phyloP scores from a whole-genome alignment of 129 eudicot genomes.

The Gnaphalium uliginosum region DNA sequence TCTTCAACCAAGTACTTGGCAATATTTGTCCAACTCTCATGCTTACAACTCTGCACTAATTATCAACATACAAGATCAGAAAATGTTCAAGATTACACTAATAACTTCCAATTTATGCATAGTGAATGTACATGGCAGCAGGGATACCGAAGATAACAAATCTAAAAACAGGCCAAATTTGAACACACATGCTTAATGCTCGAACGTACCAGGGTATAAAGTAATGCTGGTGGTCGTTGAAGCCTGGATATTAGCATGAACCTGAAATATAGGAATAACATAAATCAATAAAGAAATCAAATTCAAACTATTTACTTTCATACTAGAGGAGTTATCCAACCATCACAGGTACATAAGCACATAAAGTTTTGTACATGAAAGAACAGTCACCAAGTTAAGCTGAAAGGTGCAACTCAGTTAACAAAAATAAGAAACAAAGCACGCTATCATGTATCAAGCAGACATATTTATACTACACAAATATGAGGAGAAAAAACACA shows the following conservation, averaged over 20 bases:
- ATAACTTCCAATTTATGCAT: not conserved
- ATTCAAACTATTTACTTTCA: slow-evolving; percentile 7
- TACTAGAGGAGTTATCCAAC: slow-evolving; percentile 7
- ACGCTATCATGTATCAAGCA: not conserved
- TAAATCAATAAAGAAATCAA: not conserved
- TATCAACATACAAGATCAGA: slow-evolving; percentile 8
- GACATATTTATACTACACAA: not conserved
- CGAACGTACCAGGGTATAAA: slow-evolving; percentile 83
- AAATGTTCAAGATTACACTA: slow-evolving; percentile 14
- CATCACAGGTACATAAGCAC: slow-evolving; percentile 1
- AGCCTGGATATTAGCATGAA: slow-evolving; percentile 92
- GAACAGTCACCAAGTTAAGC: not conserved
- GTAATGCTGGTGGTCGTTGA: slow-evolving; percentile 84
- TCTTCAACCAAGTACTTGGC: slow-evolving; percentile 91
- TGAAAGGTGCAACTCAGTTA: not conserved
- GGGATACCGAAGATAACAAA: not conserved
- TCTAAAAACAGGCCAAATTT: slow-evolving; percentile 5
- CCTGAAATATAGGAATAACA: slow-evolving; percentile 42
- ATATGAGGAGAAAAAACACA: not conserved
- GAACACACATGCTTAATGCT: slow-evolving; percentile 6
- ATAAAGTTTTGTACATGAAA: not conserved
- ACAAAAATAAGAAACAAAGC: not conserved
- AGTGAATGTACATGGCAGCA: slow-evolving; percentile 5
- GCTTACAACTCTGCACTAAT: slow-evolving; percentile 82
- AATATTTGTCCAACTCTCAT: slow-evolving; percentile 83